Evolutionary conservation across 306 rosid species (phyloP), one percentile per base, ranked within the genome.

Genomic region (Cicer arietinum): DNA sequence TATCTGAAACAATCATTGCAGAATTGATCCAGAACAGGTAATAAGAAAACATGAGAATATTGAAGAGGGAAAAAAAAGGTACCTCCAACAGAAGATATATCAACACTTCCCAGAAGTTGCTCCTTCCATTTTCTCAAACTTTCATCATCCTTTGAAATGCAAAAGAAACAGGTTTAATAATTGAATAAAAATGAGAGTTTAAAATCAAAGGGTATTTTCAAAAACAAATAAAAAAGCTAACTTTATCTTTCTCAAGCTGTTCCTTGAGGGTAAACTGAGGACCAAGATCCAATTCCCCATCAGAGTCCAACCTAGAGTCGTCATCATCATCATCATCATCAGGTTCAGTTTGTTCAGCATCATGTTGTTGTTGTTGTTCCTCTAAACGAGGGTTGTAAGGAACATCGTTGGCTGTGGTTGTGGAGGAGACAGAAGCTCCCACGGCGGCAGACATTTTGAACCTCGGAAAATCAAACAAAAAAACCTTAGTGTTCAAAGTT

Each of bases 51-150:
- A 30, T 30, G 37, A 30, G 37, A 30, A 30, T 4, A 4, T 30
- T 30, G 14, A 37, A 20, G 14, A 60, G 30, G 51, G 58, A 71
- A 62, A 14, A 22, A 59, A 37, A 30, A 30, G 37, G 42, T 82
- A 93, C 98, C 98, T 85, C 93, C 97, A 81, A 88, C 90, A 67
- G 87, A 64, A 59, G 91, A 84, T 58, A 90, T 77, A 84, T 93
- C 98, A 73, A 93, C 87, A 82, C 84, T 74, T 25, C 95, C 98
- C 68, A 93, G 89, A 80, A 90, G 92, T 67, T 89, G 95, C 25
- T 89, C 95, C 79, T 93, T 93, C 98, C 98, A 93, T 83, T 85
- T 90, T 81, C 95, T 89, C 84, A 93, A 81, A 79, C 98, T 93
- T 65, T 89, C 91, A 75, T 90, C 98, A 77, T 93, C 96, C 98